Evolutionary conservation across 495 filamentous ascomycete genomes (phyloP).

Genomic region (Trichoderma reesei): DNA sequence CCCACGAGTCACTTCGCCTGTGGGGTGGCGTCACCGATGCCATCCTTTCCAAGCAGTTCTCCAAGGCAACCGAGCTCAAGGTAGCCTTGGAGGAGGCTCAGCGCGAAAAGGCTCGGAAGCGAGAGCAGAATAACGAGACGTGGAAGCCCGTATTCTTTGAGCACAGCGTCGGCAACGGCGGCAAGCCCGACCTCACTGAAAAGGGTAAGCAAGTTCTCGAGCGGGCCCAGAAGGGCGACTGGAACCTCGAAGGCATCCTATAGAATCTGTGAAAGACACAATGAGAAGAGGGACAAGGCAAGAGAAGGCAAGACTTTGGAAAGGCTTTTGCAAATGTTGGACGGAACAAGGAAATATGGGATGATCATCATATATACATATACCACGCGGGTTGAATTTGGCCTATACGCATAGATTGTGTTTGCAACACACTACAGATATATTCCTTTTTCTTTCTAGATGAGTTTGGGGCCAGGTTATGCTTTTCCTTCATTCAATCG

Average conservation of each 20-base stretch:
- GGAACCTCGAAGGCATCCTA: conserved; percentile 36
- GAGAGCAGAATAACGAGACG: conserved; percentile 51
- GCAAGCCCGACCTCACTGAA: conserved; percentile 69
- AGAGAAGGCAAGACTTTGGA: not conserved
- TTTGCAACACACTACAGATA: not conserved
- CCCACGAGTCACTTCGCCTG: conserved; percentile 82
- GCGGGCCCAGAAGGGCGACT: conserved; percentile 54
- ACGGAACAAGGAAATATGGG: not conserved
- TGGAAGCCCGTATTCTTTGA: conserved; percentile 92
- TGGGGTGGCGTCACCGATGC: conserved; percentile 82
- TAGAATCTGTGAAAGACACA: not conserved
- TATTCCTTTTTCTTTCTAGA: not conserved
- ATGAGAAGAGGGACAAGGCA: not conserved
- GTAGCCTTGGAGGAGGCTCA: conserved; percentile 87
- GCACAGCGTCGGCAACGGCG: conserved; percentile 57
- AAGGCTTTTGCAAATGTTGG: not conserved
- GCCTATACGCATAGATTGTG: conserved; percentile 9
- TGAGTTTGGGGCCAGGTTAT: not conserved
- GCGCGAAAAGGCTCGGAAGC: conserved; percentile 69
- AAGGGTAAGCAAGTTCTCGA: conserved; percentile 64
- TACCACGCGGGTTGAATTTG: conserved; percentile 5
- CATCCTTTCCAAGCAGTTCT: conserved; percentile 76
- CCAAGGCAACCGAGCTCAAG: conserved; percentile 75
- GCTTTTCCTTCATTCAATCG: not conserved
- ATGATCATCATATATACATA: conserved; percentile 6